Conservation (phyloP, 2,329 filamentous ascomycete genomes). For the Colletotrichum coccodes region DNA sequence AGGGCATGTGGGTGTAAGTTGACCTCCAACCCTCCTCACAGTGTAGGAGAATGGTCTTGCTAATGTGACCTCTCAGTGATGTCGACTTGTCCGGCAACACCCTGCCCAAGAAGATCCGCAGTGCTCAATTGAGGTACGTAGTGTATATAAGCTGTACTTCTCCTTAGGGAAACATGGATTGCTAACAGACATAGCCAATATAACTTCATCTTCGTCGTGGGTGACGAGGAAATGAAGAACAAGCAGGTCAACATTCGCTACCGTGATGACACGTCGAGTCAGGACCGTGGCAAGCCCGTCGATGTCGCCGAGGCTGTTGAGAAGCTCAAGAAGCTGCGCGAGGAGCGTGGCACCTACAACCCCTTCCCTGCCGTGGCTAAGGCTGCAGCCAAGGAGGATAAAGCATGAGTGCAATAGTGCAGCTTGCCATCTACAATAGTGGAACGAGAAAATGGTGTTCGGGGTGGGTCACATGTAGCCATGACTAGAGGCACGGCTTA, state of each 20-base stretch:
- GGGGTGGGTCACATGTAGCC: neutral
- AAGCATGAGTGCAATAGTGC: slow-evolving; percentile 18
- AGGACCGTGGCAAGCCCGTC: slow-evolving; percentile 69
- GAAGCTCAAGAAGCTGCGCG: slow-evolving; percentile 63
- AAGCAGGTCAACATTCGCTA: slow-evolving; percentile 72
- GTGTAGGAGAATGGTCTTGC: neutral
- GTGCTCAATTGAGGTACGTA: slow-evolving; percentile 80
- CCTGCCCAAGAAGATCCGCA: slow-evolving; percentile 90
- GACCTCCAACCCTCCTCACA: slow-evolving; percentile 51
- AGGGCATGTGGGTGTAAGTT: slow-evolving; percentile 69
- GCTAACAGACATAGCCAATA: slow-evolving; percentile 32
- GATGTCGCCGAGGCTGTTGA: slow-evolving; percentile 65
- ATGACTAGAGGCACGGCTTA: neutral
- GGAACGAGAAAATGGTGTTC: slow-evolving; percentile 12
- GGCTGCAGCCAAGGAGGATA: slow-evolving; percentile 34
- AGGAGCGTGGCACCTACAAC: slow-evolving; percentile 53
- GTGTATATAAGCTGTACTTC: slow-evolving; percentile 37
- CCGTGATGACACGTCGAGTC: slow-evolving; percentile 70
- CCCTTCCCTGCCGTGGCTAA: slow-evolving; percentile 42
- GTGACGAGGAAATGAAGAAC: slow-evolving; percentile 69
- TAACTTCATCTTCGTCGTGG: slow-evolving; percentile 58
- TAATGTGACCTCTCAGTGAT: slow-evolving; percentile 50
- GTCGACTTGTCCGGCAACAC: slow-evolving; percentile 81
- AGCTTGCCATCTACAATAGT: neutral
- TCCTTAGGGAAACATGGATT: slow-evolving; percentile 23